Conservation (phyloP, 306 rosid species). For the Malus domestica region ASM211411v1 NC_041799.1:34469001-34469500, state of each 20-base stretch:
- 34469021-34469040: not conserved
- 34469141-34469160: not conserved
- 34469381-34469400: not conserved
- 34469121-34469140: not conserved
- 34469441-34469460: not conserved
- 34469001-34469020: not conserved
- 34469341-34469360: not conserved
- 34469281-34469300: conserved; percentile 7
- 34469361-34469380: not conserved
- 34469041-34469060: no score
- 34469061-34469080: no score
- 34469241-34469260: conserved; percentile 21
- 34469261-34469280: not conserved
- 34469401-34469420: not conserved
- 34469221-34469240: conserved; percentile 14
- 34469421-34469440: not conserved
- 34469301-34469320: not conserved
- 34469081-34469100: conserved; percentile 7
- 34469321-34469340: not conserved
- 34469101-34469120: conserved; percentile 3
- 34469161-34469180: conserved; percentile 18
- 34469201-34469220: not conserved
- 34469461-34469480: not conserved
- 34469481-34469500: not conserved
- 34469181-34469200: not conserved